Percentiles rank a stretch among this genome's conserved stretches.
phyloP scores from a whole-genome alignment of 176 grass and related monocot species.

The Zoysia pacifica region DNA sequence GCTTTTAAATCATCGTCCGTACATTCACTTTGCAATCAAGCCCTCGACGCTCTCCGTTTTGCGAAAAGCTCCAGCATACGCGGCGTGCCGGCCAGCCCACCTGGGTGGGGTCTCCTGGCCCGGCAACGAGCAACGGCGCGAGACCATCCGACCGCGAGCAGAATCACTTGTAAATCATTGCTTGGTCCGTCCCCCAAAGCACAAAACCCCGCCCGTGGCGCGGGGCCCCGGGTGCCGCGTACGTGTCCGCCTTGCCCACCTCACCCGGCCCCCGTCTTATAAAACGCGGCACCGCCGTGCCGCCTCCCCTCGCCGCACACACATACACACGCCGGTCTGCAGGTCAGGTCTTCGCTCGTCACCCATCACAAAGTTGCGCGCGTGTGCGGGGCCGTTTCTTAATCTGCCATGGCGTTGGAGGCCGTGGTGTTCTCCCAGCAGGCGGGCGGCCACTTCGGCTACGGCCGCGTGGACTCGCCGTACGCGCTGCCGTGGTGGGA shows the following conservation, averaged over 20 bases:
- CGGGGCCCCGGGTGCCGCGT: constrained; percentile 3
- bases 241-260: not conserved
- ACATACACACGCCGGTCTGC: constrained; percentile 16
- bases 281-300: constrained; percentile 22
- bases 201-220: constrained; percentile 2
- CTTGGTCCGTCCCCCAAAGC: constrained; percentile 13
- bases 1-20: not conserved
- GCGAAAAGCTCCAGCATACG: not conserved
- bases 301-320: not conserved
- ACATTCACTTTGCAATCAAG: not conserved
- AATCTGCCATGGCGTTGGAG: constrained; percentile 70
- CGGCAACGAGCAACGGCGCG: constrained; percentile 1
- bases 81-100: not conserved
- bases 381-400: not conserved
- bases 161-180: constrained; percentile 8
- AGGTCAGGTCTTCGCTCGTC: too few species aligned
- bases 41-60: not conserved
- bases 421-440: constrained; percentile 70
- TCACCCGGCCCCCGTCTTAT: constrained; percentile 20
- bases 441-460: constrained; percentile 46
- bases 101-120: not conserved
- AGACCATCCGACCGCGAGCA: constrained; percentile 18
- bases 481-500: constrained; percentile 55
- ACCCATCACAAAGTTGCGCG: not conserved
- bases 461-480: constrained; percentile 40